These are phyloP conservation scores for Mitragyna speciosa DNA, from an alignment of 257 asterid genomes.

Conservation along the genomic window DNA sequence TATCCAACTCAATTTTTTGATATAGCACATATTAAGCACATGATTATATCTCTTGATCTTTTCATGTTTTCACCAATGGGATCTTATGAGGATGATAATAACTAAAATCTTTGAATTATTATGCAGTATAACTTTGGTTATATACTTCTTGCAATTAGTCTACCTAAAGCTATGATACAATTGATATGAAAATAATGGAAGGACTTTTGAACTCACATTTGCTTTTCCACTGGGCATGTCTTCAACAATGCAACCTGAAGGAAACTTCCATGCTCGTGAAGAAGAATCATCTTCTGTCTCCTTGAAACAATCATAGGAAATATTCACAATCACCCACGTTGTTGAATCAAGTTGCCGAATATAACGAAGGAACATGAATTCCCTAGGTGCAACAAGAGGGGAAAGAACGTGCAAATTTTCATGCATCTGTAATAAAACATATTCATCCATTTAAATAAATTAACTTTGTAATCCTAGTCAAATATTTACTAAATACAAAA, in stretches of 20 bases:
- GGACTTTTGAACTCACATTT: constrained; percentile 29
- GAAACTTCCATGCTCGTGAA: constrained; percentile 55
- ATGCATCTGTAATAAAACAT: constrained; percentile 48
- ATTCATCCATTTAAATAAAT: neutral
- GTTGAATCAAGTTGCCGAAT: constrained; percentile 44
- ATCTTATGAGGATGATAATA: neutral
- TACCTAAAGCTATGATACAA: neutral
- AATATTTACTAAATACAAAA: neutral
- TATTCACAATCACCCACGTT: constrained; percentile 62
- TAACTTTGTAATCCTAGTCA: neutral
- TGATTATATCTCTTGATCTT: no score
- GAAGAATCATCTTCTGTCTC: constrained; percentile 40
- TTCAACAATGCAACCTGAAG: constrained; percentile 75
- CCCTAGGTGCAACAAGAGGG: constrained; percentile 75
- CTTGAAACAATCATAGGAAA: constrained; percentile 50
- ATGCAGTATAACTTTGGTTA: neutral
- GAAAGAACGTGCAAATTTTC: constrained; percentile 61
- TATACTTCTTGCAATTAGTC: no score
- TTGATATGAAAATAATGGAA: neutral
- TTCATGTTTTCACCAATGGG: no score
- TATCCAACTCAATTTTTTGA: neutral
- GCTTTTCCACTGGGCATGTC: constrained; percentile 58
- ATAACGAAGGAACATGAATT: constrained; percentile 57
- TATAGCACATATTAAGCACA: neutral
- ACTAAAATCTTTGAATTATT: neutral